phyloP scores from a whole-genome alignment of 768 basidiomycete species.

The Tephrocybe sp. region DNA sequence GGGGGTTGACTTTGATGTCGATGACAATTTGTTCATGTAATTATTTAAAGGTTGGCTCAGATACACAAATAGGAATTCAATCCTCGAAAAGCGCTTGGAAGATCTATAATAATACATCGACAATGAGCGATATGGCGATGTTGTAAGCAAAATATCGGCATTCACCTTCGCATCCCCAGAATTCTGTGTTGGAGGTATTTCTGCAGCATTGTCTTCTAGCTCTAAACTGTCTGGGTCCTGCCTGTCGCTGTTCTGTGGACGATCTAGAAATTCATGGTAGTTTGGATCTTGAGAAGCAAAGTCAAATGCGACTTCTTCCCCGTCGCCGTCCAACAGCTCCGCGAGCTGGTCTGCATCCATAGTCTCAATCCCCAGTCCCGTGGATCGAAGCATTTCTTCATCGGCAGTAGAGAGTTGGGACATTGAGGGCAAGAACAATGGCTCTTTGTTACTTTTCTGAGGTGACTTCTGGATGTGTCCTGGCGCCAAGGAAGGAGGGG shows the following conservation, averaged over 20 bases:
- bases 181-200: constrained; percentile 41
- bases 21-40: constrained; percentile 25
- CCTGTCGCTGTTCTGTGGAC: constrained; percentile 19
- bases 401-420: constrained; percentile 64
- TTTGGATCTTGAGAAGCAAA: constrained; percentile 27
- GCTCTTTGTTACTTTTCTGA: constrained; percentile 29
- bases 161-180: constrained; percentile 34
- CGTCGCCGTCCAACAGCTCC: constrained; percentile 60
- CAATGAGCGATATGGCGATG: neutral
- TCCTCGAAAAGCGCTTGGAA: constrained; percentile 57
- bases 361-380: constrained; percentile 66
- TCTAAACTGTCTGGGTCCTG: constrained; percentile 31
- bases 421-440: constrained; percentile 46
- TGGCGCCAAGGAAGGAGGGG: constrained; percentile 17
- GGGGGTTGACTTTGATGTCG: constrained; percentile 24
- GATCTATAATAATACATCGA: constrained; percentile 26
- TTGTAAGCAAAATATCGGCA: neutral
- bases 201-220: constrained; percentile 32
- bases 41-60: neutral
- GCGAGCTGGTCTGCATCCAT: constrained; percentile 65
- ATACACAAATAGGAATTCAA: constrained; percentile 19
- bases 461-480: constrained; percentile 22
- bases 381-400: constrained; percentile 50
- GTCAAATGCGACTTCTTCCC: constrained; percentile 51
- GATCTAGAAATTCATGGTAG: constrained; percentile 9